Base-by-base conservation (phyloP, 192 early-diverging fungal species). In the Coemansia sp. region DNA sequence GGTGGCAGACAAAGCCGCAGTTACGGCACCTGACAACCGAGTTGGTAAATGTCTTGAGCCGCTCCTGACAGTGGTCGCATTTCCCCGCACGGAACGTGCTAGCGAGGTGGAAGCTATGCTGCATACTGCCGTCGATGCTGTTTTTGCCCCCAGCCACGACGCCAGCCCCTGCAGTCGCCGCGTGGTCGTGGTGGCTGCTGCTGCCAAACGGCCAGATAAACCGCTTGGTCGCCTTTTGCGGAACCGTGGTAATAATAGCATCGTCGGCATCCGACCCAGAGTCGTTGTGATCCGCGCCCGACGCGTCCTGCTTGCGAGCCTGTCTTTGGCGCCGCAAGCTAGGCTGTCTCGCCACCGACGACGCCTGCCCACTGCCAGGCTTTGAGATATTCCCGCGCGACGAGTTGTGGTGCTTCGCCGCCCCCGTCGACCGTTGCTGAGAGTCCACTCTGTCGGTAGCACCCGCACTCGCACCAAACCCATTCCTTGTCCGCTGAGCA, bases 1-100 rank as follows among this genome's bases (percentile, higher is more conserved):
- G 76, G 70, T 87, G 86, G 68, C 86, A 84, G 43, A 81, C 79
- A 65, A 82, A 81, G 20, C 79, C 77, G 54, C 86, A 87, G 60
- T 57, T 47, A 2, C 68, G 68, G 64, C 86, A 87, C 7, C 78
- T 65, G 59, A 85, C 78, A 13, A 77, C 78, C 0, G 71, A 62
- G 72, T 68, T 77, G 8, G 68, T 77, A 29, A 85, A 80, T n/a
- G 74, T 75, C 67, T 78, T 77, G 24, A 85, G 63, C 16, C 75
- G 74, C 57, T 85, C 82, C 69, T 73, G 72, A 40, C 82, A 85
- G 52, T 77, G 75, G 65, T 85, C 82, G 60, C 82, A 80, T 33
- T 79, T 77, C 72, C 78, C 70, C 7, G 78, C 65, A 11, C 78
- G 77, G 63, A 80, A 77, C 9, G 78, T 80, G 66, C 75, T 80